Evolutionary conservation across 805 yeast genomes (phyloP), one percentile per base, ranked within the genome.

Genomic region (Kuraishia ogatae): DNA sequence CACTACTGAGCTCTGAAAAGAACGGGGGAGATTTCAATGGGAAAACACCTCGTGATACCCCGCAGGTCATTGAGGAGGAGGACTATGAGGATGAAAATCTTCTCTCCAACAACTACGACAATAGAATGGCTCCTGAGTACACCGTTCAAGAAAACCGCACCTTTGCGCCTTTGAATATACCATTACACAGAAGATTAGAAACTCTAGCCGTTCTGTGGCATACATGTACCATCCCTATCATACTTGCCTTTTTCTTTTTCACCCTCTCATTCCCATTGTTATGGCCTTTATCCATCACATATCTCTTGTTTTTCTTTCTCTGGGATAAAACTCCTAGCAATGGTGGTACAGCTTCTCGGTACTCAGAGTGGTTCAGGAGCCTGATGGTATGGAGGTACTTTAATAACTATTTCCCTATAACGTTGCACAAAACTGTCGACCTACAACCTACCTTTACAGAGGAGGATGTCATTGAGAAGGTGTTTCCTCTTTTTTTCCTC

Each of bases 401-500:
- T 66, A 84, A 85, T 50, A 72, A 77, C 50, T 94, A 90, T 69
- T 94, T 87, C 70, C 98, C 98, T 0, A 81, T 94, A 21, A 69
- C 68, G 0, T 71, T 91, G 13, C 86, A 83, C 68, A 87, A 85
- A 64, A 77, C 93, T 0, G 74, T 73, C 2, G 87, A 84, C 17
- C 71, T 92, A 54, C 79, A 79, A 58, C 97, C 97, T 2, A 85
- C 97, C 0, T 84, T 84, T 62, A 74, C 80, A 1, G 26, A 35
- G 7, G 57, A 55, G 19, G 55, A 53, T 11, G 57, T 55, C 39
- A 53, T 47, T 22, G 55, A 19, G 48, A 15, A 24, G 20, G 20
- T 15, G 23, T 57, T 29, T 54, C 62, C 55, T 20, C 57, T 58
- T 35, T 46, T 29, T 17, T 43, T 13, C 8, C 19, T 53, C 4